These are phyloP conservation scores for Rosellinia necatrix DNA, from an alignment of 2,329 filamentous ascomycete species.

Conservation along the genomic window DNA sequence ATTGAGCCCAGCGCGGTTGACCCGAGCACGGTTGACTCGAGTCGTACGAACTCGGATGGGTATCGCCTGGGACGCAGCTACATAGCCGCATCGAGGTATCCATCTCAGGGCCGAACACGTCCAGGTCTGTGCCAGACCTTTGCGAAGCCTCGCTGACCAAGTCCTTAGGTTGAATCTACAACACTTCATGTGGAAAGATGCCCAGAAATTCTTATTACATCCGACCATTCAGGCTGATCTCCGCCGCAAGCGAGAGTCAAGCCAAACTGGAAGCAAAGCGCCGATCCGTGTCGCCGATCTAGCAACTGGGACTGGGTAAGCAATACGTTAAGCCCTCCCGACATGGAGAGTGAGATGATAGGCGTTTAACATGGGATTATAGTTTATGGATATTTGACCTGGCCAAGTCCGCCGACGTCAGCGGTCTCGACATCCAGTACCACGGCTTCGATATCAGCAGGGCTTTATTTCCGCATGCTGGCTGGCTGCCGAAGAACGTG, in stretches of 20 bases:
- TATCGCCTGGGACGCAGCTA: conserved; percentile 19
- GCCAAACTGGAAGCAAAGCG: not conserved
- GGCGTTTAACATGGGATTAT: not conserved
- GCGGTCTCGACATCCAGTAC: conserved; percentile 12
- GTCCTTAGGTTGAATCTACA: conserved; percentile 19
- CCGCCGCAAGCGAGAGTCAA: not conserved
- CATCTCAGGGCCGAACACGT: not conserved
- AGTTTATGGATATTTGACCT: conserved; percentile 25
- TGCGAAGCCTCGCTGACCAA: conserved; percentile 2
- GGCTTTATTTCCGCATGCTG: conserved; percentile 16
- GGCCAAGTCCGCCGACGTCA: conserved; percentile 16
- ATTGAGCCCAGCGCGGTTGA: no score
- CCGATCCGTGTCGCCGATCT: conserved; percentile 12
- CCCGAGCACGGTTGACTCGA: conserved; percentile 1
- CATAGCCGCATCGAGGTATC: conserved; percentile 17
- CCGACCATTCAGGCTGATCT: conserved; percentile 16
- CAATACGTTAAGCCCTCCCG: not conserved
- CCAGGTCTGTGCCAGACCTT: no score
- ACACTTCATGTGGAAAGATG: conserved; percentile 21
- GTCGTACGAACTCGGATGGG: conserved; percentile 5
- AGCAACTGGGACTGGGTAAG: conserved; percentile 25
- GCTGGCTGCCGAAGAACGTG: conserved; percentile 19
- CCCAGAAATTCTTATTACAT: conserved; percentile 21
- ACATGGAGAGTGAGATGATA: not conserved
- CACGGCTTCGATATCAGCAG: conserved; percentile 25